phyloP scores from a whole-genome alignment of 2,329 filamentous ascomycete species.

The Amesomyces nigricolor region DNA sequence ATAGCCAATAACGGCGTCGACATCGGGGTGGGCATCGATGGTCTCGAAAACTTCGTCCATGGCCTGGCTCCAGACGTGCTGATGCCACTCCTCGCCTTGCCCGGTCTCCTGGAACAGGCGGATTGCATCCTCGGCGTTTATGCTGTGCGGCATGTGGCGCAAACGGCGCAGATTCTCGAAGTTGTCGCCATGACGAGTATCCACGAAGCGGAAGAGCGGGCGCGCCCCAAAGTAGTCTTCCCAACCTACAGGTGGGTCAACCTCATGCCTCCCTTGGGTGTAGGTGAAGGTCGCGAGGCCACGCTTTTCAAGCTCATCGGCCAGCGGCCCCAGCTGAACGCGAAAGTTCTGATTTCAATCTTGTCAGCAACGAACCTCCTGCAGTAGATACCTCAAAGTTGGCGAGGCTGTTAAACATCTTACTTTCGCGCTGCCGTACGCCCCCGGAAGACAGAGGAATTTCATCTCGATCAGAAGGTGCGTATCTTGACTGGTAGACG shows the following conservation, averaged over 20 bases:
- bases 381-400: neutral
- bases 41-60: slow-evolving; percentile 21
- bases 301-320: slow-evolving; percentile 21
- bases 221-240: slow-evolving; percentile 27
- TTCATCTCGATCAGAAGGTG: slow-evolving; percentile 21
- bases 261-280: slow-evolving; percentile 24
- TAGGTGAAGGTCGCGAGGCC: slow-evolving; percentile 23
- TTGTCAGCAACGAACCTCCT: neutral
- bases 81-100: slow-evolving; percentile 16
- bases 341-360: slow-evolving; percentile 22
- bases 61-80: slow-evolving; percentile 19
- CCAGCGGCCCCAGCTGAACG: slow-evolving; percentile 26
- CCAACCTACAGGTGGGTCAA: slow-evolving; percentile 24
- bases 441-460: slow-evolving; percentile 30
- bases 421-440: slow-evolving; percentile 29
- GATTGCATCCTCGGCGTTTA: slow-evolving; percentile 26
- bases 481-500: too few species aligned
- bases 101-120: slow-evolving; percentile 19
- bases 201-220: slow-evolving; percentile 26
- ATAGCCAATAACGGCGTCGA: slow-evolving; percentile 25
- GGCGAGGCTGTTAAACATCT: neutral
- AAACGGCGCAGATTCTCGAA: slow-evolving; percentile 25
- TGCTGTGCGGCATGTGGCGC: slow-evolving; percentile 22
- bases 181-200: slow-evolving; percentile 23
- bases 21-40: slow-evolving; percentile 24